These are phyloP conservation scores for Anisodus acutangulus DNA, from an alignment of 257 asterid species.

Conservation along the genomic window DNA sequence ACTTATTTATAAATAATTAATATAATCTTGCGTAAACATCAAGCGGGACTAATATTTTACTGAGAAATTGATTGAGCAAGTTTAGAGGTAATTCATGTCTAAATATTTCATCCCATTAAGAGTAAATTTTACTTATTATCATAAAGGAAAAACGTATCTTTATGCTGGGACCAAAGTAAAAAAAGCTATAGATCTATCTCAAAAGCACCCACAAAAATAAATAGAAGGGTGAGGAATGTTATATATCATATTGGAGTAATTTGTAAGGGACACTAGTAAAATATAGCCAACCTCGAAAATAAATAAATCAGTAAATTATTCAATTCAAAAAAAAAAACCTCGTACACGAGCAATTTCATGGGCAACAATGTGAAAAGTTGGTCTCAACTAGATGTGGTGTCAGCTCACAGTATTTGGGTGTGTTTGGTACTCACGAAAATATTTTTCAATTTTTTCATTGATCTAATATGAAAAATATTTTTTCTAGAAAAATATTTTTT, in stretches of 20 bases:
- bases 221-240: neutral
- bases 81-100: neutral
- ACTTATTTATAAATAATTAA: neutral
- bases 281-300: neutral
- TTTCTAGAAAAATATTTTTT: too few species aligned
- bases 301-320: neutral
- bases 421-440: too few species aligned
- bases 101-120: neutral
- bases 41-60: neutral
- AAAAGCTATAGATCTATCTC: neutral
- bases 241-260: neutral
- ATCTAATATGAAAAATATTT: too few species aligned
- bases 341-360: neutral
- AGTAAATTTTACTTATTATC: neutral
- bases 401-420: too few species aligned
- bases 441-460: too few species aligned
- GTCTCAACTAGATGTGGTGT: neutral
- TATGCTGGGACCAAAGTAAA: conserved; percentile 18
- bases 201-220: neutral
- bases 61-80: neutral
- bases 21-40: neutral
- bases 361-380: neutral
- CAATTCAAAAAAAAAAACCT: neutral
- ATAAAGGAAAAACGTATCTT: neutral
- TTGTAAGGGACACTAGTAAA: neutral